Evolutionary conservation across 305 asterid genomes (phyloP).

Genomic region (Fraxinus nigra): DNA sequence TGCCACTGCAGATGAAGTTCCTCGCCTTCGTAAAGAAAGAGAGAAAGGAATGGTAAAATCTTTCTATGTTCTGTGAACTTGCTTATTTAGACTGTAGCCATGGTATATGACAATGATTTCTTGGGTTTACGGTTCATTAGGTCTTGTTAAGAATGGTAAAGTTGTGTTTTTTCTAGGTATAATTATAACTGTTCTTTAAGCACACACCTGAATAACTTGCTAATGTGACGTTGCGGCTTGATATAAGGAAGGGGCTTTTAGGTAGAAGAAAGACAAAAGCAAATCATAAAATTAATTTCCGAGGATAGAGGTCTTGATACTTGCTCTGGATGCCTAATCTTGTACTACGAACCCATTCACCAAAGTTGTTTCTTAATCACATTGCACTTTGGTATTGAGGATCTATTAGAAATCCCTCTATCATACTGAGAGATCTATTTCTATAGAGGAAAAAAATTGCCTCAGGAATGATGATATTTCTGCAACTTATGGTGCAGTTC

Average conservation of each 20-base stretch:
- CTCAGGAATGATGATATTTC: neutral
- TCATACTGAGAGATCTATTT: neutral
- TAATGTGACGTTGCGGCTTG: neutral
- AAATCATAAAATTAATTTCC: neutral
- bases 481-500: conserved; percentile 50
- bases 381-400: neutral
- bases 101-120: neutral
- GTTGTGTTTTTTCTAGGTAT: neutral
- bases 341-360: neutral
- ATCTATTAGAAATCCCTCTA: neutral
- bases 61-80: conserved; percentile 9
- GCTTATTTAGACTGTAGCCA: neutral
- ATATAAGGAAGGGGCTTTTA: neutral
- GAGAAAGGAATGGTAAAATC: conserved; percentile 79
- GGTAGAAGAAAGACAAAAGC: neutral
- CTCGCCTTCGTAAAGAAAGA: conserved; percentile 82
- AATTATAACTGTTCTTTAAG: neutral
- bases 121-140: neutral
- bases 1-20: conserved; percentile 88
- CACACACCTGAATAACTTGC: conserved; percentile 11
- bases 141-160: neutral
- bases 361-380: neutral
- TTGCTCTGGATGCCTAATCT: neutral
- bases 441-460: neutral
- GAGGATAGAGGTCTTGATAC: neutral